Evolutionary conservation across 805 yeast genomes (phyloP).

Genomic region (Tetrapisispora fleetii): DNA sequence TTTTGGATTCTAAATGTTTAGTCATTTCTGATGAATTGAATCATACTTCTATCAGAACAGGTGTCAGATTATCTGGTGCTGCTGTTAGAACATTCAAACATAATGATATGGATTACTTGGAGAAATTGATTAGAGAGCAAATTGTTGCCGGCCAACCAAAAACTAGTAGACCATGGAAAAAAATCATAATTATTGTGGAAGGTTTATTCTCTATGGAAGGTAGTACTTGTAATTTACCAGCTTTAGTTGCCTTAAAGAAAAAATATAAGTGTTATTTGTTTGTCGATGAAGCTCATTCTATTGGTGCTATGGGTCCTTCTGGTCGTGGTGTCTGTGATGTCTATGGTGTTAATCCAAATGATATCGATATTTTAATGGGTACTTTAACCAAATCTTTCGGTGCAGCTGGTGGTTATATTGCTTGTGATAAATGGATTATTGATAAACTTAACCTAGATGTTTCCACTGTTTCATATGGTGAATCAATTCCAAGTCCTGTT

Average conservation of each 20-base stretch:
- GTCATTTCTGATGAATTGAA: constrained; percentile 91
- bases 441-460: constrained; percentile 67
- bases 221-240: constrained; percentile 74
- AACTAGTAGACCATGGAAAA: constrained; percentile 93
- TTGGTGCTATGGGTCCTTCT: constrained; percentile 94
- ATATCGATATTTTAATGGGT: constrained; percentile 89
- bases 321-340: constrained; percentile 96
- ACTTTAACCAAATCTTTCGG: constrained; percentile 96
- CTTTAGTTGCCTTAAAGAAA: constrained; percentile 57
- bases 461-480: constrained; percentile 68
- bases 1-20: constrained; percentile 79
- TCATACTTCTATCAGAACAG: constrained; percentile 93
- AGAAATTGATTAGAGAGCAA: constrained; percentile 66
- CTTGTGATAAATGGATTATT: constrained; percentile 60
- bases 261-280: constrained; percentile 84
- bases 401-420: constrained; percentile 96
- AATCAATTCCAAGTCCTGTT: constrained; percentile 85
- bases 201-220: constrained; percentile 94
- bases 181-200: constrained; percentile 76
- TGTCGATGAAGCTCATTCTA: constrained; percentile 96
- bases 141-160: constrained; percentile 93
- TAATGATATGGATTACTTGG: constrained; percentile 76
- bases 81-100: constrained; percentile 87
- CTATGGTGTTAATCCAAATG: constrained; percentile 66
- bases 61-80: constrained; percentile 87